phyloP scores from a whole-genome alignment of 1,284 basidiomycete species.

The Vanrija sp. region DNA sequence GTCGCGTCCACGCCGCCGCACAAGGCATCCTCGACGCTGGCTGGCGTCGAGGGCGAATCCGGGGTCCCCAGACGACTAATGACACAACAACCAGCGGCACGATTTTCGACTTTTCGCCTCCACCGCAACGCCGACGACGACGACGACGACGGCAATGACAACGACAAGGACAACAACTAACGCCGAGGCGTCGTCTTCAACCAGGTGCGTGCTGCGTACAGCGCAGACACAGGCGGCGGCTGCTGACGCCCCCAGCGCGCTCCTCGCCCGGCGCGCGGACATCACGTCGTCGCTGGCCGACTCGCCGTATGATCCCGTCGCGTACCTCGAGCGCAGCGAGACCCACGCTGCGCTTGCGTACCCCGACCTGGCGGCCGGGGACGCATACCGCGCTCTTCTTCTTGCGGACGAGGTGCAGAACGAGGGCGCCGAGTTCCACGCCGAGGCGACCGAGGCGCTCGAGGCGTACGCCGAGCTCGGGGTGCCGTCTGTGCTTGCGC shows the following conservation, averaged over 20 bases:
- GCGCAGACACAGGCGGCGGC: background rate
- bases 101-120: too few species aligned
- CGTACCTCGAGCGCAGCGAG: slow-evolving; percentile 6
- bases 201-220: background rate
- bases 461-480: background rate
- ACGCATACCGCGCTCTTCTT: slow-evolving; percentile 15
- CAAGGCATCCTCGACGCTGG: too few species aligned
- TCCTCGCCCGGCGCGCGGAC: background rate
- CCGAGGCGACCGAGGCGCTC: slow-evolving; percentile 6
- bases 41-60: too few species aligned
- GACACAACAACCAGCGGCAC: too few species aligned
- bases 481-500: background rate
- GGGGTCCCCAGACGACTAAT: too few species aligned
- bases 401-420: slow-evolving; percentile 9
- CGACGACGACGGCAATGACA: too few species aligned
- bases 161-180: too few species aligned
- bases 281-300: background rate
- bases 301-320: slow-evolving; percentile 8
- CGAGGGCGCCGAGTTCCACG: slow-evolving; percentile 12
- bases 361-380: slow-evolving; percentile 13
- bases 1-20: too few species aligned
- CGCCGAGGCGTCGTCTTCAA: background rate
- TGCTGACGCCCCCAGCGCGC: background rate
- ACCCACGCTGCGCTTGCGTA: slow-evolving; percentile 3
- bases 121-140: too few species aligned